A percentile compares a stretch with the other conserved stretches of the same genome.
Conservation (phyloP, 257 asterid species). For the Cordia subcordata region DNA sequence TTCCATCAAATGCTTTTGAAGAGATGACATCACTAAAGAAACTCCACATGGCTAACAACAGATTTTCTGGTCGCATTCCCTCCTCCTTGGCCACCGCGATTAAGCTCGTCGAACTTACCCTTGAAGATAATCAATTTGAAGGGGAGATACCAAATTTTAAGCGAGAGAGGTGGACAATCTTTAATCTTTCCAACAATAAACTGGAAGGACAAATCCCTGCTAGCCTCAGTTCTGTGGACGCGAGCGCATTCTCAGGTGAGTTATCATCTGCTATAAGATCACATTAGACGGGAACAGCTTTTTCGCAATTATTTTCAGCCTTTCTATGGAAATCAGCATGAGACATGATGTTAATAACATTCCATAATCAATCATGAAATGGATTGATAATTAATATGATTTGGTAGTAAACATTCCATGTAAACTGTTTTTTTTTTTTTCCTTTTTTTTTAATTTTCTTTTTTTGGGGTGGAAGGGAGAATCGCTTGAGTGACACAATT, state of each 20-base stretch:
- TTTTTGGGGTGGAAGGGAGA: too few relatives aligned
- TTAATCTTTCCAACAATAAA: slow-evolving; percentile 48
- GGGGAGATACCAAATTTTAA: slow-evolving; percentile 53
- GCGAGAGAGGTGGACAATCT: slow-evolving; percentile 18
- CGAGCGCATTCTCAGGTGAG: slow-evolving; percentile 49
- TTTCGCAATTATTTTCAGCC: too few relatives aligned
- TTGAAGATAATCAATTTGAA: slow-evolving; percentile 51
- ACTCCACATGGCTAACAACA: slow-evolving; percentile 53
- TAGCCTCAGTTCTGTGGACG: slow-evolving; percentile 27
- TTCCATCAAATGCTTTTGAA: slow-evolving; percentile 31
- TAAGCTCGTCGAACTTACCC: slow-evolving; percentile 49
- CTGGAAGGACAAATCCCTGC: slow-evolving; percentile 61
- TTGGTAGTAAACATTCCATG: too few relatives aligned
- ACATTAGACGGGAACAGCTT: too few relatives aligned
- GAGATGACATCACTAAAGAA: slow-evolving; percentile 64
- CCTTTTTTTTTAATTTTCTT: too few relatives aligned
- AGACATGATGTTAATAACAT: too few relatives aligned
- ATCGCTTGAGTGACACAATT: too few relatives aligned
- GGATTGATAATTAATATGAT: too few relatives aligned
- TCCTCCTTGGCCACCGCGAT: slow-evolving; percentile 35
- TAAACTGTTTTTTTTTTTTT: too few relatives aligned
- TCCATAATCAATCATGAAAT: too few relatives aligned
- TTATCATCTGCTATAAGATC: neutral
- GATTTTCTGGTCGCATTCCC: slow-evolving; percentile 56
- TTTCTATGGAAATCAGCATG: too few relatives aligned